A percentile compares a stretch with the other conserved stretches of the same genome.
phyloP scores from a whole-genome alignment of 805 yeast genomes.

The Candida pini region DNA sequence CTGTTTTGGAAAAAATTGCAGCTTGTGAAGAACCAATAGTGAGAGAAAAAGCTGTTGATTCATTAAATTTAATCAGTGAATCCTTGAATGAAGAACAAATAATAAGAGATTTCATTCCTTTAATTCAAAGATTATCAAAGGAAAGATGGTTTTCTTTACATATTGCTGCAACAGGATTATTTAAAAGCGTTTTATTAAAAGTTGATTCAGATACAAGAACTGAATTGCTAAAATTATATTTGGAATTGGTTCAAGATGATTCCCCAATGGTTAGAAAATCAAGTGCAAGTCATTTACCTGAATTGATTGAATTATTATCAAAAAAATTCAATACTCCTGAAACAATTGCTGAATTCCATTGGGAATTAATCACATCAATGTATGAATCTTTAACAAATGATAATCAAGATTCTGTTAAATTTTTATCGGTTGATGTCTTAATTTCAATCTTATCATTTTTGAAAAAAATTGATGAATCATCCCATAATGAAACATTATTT shows the following conservation, averaged over 20 bases:
- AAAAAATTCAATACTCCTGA: slow-evolving; percentile 29
- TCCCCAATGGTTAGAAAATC: slow-evolving; percentile 98
- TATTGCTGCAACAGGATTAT: slow-evolving; percentile 88
- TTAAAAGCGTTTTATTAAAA: slow-evolving; percentile 58
- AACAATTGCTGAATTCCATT: slow-evolving; percentile 52
- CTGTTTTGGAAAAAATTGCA: slow-evolving; percentile 77
- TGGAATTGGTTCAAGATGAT: slow-evolving; percentile 76
- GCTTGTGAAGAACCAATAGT: slow-evolving; percentile 95
- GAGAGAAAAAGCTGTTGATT: slow-evolving; percentile 87
- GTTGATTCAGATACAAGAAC: slow-evolving; percentile 52
- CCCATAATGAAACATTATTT: slow-evolving; percentile 60
- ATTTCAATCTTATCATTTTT: slow-evolving; percentile 73
- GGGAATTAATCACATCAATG: slow-evolving; percentile 78
- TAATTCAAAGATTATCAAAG: slow-evolving; percentile 70
- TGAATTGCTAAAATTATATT: slow-evolving; percentile 60
- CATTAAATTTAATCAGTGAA: slow-evolving; percentile 65
- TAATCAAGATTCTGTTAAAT: slow-evolving; percentile 91
- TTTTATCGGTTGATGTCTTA: slow-evolving; percentile 81
- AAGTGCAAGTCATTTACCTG: slow-evolving; percentile 82
- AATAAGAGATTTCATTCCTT: slow-evolving; percentile 60
- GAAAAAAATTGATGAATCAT: slow-evolving; percentile 48
- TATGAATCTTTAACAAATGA: slow-evolving; percentile 73
- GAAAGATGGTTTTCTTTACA: slow-evolving; percentile 94
- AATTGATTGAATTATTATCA: slow-evolving; percentile 53
- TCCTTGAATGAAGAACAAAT: slow-evolving; percentile 62